Conservation (phyloP, 2,329 filamentous ascomycete genomes). For the Phaeosphaeriaceae sp. region DNA sequence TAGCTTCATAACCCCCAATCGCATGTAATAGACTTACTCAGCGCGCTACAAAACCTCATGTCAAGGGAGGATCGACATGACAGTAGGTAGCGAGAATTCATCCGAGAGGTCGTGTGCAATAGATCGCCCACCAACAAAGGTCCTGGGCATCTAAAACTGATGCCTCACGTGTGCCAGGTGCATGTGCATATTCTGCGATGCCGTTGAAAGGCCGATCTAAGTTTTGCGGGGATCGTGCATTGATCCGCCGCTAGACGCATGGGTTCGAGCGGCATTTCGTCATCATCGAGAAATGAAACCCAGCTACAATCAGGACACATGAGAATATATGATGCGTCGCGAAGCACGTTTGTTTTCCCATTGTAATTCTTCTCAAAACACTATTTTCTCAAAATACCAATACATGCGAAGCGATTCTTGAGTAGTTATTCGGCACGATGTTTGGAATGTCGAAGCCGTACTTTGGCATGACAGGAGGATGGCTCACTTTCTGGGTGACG, state of each 20-base stretch:
- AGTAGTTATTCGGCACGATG: conserved; percentile 6
- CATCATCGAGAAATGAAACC: conserved; percentile 7
- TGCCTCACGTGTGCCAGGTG: neutral
- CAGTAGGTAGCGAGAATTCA: conserved; percentile 1
- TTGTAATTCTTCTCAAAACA: no score
- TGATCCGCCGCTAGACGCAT: conserved; percentile 1
- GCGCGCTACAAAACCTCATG: no score
- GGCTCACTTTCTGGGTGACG: conserved; percentile 64
- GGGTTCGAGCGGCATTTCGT: conserved; percentile 8
- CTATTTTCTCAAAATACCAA: no score
- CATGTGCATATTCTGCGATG: neutral
- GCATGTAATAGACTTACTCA: no score
- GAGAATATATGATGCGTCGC: neutral
- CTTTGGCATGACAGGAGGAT: conserved; percentile 61
- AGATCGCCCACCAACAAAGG: neutral
- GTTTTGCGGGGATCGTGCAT: neutral
- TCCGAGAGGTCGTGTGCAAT: neutral
- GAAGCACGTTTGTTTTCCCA: no score
- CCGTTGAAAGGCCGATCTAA: neutral
- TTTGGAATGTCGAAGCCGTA: conserved; percentile 50
- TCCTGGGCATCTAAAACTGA: neutral
- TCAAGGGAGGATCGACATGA: no score
- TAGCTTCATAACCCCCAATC: no score
- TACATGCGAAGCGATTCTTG: no score
- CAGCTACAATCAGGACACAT: neutral